phyloP scores from a whole-genome alignment of 768 basidiomycete species.

The Collybia sp. region DNA sequence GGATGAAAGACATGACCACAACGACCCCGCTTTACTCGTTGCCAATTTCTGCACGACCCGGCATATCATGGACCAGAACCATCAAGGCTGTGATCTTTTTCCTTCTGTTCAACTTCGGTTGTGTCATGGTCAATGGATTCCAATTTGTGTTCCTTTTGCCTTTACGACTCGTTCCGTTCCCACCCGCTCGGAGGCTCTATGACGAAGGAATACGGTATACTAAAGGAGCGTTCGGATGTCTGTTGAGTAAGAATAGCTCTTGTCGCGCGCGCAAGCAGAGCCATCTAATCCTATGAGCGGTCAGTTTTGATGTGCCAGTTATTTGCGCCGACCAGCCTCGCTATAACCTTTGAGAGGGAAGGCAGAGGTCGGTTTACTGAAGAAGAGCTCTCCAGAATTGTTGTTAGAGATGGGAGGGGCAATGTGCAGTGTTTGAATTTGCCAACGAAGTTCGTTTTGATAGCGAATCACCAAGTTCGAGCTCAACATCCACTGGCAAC shows the following conservation, averaged over 20 bases:
- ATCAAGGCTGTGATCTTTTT: conserved; percentile 47
- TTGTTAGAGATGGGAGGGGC: conserved; percentile 53
- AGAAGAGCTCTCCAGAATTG: conserved; percentile 53
- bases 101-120: conserved; percentile 57
- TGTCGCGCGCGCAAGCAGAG: not conserved
- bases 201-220: conserved; percentile 71
- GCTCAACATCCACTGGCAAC: not conserved
- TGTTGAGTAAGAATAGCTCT: conserved; percentile 50
- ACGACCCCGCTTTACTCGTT: conserved; percentile 30
- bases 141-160: conserved; percentile 74
- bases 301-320: conserved; percentile 75
- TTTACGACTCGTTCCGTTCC: conserved; percentile 58
- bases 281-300: not conserved
- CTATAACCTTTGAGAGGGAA: conserved; percentile 69
- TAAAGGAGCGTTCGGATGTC: conserved; percentile 75
- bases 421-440: conserved; percentile 57
- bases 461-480: conserved; percentile 89
- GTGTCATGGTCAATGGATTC: conserved; percentile 63
- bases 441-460: conserved; percentile 76
- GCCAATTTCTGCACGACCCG: conserved; percentile 50
- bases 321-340: conserved; percentile 75
- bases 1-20: conserved; percentile 14
- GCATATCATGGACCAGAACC: conserved; percentile 46
- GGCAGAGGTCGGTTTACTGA: conserved; percentile 60
- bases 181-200: conserved; percentile 51